Conservation (phyloP, 2,329 filamentous ascomycete species). For the Triangularia setosa region DNA sequence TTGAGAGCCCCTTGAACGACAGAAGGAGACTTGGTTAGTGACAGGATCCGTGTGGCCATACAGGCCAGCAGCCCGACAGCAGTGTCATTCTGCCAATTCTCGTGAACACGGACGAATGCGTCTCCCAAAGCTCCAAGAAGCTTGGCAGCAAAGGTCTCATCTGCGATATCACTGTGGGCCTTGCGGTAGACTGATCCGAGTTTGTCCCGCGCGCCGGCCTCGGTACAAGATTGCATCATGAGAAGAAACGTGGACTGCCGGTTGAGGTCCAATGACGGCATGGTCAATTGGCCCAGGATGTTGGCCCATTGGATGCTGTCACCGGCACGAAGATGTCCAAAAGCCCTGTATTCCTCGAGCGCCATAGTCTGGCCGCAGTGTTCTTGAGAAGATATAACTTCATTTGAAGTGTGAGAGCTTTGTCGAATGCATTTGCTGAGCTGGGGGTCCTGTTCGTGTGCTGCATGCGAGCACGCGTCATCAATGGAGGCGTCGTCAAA, state of each 20-base stretch:
- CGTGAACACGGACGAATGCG: conserved; percentile 34
- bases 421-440: conserved; percentile 14
- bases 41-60: conserved; percentile 41
- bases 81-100: conserved; percentile 49
- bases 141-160: conserved; percentile 31
- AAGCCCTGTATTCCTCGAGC: conserved; percentile 50
- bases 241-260: conserved; percentile 45
- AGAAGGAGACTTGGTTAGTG: conserved; percentile 29
- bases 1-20: conserved; percentile 29
- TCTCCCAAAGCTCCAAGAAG: conserved; percentile 34
- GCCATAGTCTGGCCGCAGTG: conserved; percentile 46
- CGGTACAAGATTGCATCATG: conserved; percentile 49
- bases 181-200: conserved; percentile 27
- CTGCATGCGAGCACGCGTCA: conserved; percentile 15
- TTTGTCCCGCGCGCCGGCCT: conserved; percentile 34
- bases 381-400: conserved; percentile 46
- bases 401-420: conserved; percentile 39
- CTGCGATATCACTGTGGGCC: conserved; percentile 35
- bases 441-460: background rate
- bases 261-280: conserved; percentile 47
- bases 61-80: conserved; percentile 38
- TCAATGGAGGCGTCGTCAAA: conserved; percentile 3
- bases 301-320: conserved; percentile 52
- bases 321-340: conserved; percentile 47
- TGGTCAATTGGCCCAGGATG: conserved; percentile 47